Percentiles rank a stretch among this genome's conserved stretches.
phyloP scores from a whole-genome alignment of 1,139 yeast genomes.

The Kodamaea fungicola region DNA sequence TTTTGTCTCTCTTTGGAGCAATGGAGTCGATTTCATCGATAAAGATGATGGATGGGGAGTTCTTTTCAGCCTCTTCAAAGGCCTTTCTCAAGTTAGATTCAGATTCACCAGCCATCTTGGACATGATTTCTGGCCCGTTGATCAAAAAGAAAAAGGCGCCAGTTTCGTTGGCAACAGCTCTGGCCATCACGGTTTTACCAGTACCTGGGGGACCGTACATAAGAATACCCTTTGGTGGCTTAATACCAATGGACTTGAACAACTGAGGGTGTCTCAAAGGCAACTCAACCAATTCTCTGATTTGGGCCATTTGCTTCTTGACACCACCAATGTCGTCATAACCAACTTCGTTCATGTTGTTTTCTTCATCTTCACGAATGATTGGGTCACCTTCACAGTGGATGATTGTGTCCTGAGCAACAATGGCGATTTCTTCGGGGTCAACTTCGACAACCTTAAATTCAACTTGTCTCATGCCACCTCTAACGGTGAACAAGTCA shows the following conservation, averaged over 20 bases:
- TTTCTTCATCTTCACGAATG: slow-evolving; percentile 98
- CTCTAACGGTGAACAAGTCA: slow-evolving; percentile 93
- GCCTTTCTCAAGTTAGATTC: slow-evolving; percentile 97
- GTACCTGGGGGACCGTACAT: slow-evolving; percentile 99
- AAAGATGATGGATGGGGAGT: slow-evolving; percentile 95
- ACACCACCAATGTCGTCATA: slow-evolving; percentile 99
- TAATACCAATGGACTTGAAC: slow-evolving; percentile 94
- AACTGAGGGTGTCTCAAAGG: slow-evolving; percentile 97
- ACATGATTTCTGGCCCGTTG: slow-evolving; percentile 99
- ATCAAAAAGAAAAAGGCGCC: slow-evolving; percentile 98
- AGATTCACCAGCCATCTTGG: slow-evolving; percentile 99
- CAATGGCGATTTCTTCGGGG: slow-evolving; percentile 96
- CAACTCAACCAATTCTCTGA: slow-evolving; percentile 93
- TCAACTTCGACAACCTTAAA: slow-evolving; percentile 98
- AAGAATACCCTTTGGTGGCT: slow-evolving; percentile 94
- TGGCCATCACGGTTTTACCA: slow-evolving; percentile 98
- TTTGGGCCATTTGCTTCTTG: slow-evolving; percentile 98
- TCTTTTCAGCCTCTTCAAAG: slow-evolving; percentile 96
- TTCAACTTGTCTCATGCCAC: slow-evolving; percentile 98
- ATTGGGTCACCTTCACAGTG: slow-evolving; percentile 99
- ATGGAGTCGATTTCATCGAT: slow-evolving; percentile 98
- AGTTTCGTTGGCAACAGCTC: slow-evolving; percentile 98
- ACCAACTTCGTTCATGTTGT: slow-evolving; percentile 92
- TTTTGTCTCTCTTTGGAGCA: slow-evolving; percentile 99
- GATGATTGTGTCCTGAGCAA: slow-evolving; percentile 96